Conservation (phyloP, 1,139 yeast species). For the Saccharomyces hybrid region DNA sequence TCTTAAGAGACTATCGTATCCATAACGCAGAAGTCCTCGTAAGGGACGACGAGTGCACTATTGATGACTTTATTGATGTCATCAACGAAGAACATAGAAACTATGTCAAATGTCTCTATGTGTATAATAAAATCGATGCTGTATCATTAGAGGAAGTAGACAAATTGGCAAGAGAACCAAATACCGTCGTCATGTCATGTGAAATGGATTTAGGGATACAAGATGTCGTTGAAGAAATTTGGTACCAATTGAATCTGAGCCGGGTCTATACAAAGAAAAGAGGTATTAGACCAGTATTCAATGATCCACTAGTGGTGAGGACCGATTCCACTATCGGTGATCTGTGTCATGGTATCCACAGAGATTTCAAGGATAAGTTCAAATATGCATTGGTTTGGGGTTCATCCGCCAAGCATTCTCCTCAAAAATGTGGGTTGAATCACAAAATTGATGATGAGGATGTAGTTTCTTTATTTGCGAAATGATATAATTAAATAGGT, state of each 20-base stretch:
- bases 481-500: conserved; percentile 26
- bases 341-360: conserved; percentile 86
- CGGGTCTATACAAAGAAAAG: conserved; percentile 82
- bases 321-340: conserved; percentile 69
- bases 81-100: conserved; percentile 81
- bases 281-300: conserved; percentile 72
- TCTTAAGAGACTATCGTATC: conserved; percentile 78
- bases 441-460: conserved; percentile 89
- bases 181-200: conserved; percentile 90
- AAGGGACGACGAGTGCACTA: conserved; percentile 80
- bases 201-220: conserved; percentile 78
- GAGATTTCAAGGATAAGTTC: conserved; percentile 87
- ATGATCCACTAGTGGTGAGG: conserved; percentile 88
- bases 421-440: conserved; percentile 87
- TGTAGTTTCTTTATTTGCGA: conserved; percentile 84
- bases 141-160: conserved; percentile 93
- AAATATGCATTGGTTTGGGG: conserved; percentile 97
- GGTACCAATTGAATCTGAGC: conserved; percentile 77
- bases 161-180: conserved; percentile 81
- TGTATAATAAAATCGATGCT: conserved; percentile 90
- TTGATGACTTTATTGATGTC: conserved; percentile 90
- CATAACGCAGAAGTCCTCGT: conserved; percentile 91
- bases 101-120: conserved; percentile 85
- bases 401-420: conserved; percentile 86
- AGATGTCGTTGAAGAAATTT: conserved; percentile 84